A percentile compares a stretch with the other conserved stretches of the same genome.
These are phyloP conservation scores for Fusarium nelsonii DNA, from an alignment of 2,329 filamentous ascomycete genomes.

Conservation along the genomic window DNA sequence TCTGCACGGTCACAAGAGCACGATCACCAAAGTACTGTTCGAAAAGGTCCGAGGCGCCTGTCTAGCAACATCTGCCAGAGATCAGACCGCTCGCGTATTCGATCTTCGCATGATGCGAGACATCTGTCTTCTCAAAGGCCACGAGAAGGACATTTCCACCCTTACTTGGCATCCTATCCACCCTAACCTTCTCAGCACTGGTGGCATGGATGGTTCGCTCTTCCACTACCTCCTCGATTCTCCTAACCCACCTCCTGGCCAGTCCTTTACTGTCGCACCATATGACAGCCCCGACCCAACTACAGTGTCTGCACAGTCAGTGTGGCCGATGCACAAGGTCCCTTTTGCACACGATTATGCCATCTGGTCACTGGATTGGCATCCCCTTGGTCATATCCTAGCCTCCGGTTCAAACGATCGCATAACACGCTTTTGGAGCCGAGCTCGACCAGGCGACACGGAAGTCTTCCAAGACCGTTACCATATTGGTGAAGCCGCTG, in stretches of 20 bases:
- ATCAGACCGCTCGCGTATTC: constrained; percentile 93
- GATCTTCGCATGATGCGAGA: constrained; percentile 99
- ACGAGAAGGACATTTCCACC: constrained; percentile 96
- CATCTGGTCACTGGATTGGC: constrained; percentile 98
- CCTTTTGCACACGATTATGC: constrained; percentile 92
- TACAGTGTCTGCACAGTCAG: constrained; percentile 86
- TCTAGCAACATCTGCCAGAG: constrained; percentile 90
- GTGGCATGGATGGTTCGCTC: constrained; percentile 88
- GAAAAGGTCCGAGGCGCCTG: constrained; percentile 86
- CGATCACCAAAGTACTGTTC: constrained; percentile 92
- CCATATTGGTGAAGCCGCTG: constrained; percentile 93
- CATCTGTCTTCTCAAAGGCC: constrained; percentile 90
- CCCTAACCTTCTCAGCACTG: constrained; percentile 87
- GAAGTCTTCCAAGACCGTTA: constrained; percentile 90
- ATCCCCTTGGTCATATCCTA: constrained; percentile 93
- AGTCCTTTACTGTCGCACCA: constrained; percentile 78
- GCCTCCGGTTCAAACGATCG: constrained; percentile 97
- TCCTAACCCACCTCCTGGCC: constrained; percentile 84
- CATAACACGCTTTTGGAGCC: constrained; percentile 96
- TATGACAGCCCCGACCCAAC: constrained; percentile 86
- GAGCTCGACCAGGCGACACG: constrained; percentile 87
- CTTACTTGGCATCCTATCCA: constrained; percentile 95
- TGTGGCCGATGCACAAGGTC: constrained; percentile 89
- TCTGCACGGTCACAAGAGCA: constrained; percentile 96
- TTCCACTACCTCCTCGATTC: constrained; percentile 97